A percentile compares a stretch with the other conserved stretches of the same genome.
Conservation (phyloP, 352 stramenopile genomes). For the Saprolegnia diclina region DNA sequence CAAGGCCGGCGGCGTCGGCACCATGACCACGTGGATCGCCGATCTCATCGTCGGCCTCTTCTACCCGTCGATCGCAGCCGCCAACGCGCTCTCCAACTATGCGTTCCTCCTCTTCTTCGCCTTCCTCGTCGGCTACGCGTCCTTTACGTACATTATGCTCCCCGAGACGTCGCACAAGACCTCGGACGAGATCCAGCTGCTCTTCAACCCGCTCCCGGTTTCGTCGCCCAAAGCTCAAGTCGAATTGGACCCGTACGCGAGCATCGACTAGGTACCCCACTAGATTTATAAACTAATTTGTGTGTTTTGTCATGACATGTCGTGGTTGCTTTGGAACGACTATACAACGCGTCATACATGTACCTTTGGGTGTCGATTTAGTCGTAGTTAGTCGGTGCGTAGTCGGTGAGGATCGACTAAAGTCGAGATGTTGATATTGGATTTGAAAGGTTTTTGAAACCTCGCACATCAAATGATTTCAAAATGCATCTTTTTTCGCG, state of each 20-base stretch:
- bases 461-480: too few species aligned
- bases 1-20: slow-evolving; percentile 13
- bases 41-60: slow-evolving; percentile 46
- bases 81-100: slow-evolving; percentile 31
- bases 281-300: not conserved
- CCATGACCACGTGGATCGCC: slow-evolving; percentile 31
- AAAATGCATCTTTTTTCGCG: too few species aligned
- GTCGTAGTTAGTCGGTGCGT: not conserved
- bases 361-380: not conserved
- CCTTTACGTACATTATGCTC: slow-evolving; percentile 33
- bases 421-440: too few species aligned
- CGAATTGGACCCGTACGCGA: slow-evolving; percentile 5
- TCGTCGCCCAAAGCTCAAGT: not conserved
- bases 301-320: too few species aligned
- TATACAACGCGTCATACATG: not conserved
- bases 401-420: too few species aligned
- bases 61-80: slow-evolving; percentile 32
- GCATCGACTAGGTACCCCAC: not conserved
- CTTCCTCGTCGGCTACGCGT: slow-evolving; percentile 34
- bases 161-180: slow-evolving; percentile 32
- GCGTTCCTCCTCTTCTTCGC: slow-evolving; percentile 39
- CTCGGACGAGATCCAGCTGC: slow-evolving; percentile 32
- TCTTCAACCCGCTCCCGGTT: slow-evolving; percentile 4
- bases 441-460: too few species aligned
- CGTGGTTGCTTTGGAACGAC: too few species aligned